Evolutionary conservation across 352 stramenopile species (phyloP), one percentile per base, ranked within the genome.

Genomic region (Globisporangium recalcitrans): DNA sequence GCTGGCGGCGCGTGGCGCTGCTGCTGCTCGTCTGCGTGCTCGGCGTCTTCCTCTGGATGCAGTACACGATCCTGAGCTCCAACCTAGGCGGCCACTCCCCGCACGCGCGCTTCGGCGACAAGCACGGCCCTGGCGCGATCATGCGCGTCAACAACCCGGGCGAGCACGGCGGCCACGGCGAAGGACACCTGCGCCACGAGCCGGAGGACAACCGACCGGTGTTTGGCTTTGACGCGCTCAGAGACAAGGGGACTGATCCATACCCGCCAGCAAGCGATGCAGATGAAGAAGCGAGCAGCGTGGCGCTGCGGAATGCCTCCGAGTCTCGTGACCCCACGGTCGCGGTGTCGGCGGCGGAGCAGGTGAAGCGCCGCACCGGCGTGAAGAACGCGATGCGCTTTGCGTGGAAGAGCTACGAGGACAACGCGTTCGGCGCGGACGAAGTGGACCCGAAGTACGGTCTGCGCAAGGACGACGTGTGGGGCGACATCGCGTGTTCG

Each of bases 361-460:
- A 91, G 58, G 71, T 77, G 54, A 36, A 67, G 19, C 73, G 83
- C 2, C 76, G 71, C 19, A 49, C 71, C 0, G 75, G 77, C 1
- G 73, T 91, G 19, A 74, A 80, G 22, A 63, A 71, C 32, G 84
- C 84, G 32, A 93, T 93, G 84, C 73, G 80, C 46, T 88, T 90
- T 27, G 80, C 79, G 24, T 93, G 82, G 96, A 67, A 67, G 1
- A 91, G 81, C 57, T 99, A 99, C 72, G 87, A 97, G 70, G 72
- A 90, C 49, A 75, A 96, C 70, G 97, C 97, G 55, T 99, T 97
- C 74, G 97, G 97, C 16, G 87, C 72, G 16, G 97, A 99, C 74
- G 97, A 99, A 77, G 66, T 99, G 24, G 80, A 85, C 38, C 96
- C 96, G 0, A 69, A 90, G 48, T 82, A 75, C 22, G 78, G 80